phyloP scores from a whole-genome alignment of 2,329 filamentous ascomycete genomes.

The Clarireedia hainanense region DNA sequence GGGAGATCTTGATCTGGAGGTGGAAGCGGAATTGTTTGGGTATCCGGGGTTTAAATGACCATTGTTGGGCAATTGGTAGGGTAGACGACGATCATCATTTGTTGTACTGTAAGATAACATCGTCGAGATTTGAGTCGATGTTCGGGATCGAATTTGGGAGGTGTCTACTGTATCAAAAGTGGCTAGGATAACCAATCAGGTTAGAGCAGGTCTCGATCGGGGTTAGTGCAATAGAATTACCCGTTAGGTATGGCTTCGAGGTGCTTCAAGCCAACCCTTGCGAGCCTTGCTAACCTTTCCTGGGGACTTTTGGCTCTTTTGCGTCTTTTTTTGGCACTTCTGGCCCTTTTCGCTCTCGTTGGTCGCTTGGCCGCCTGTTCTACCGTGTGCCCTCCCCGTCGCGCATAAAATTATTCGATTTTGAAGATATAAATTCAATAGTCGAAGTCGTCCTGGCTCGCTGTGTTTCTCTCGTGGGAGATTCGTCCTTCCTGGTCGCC shows the following conservation, averaged over 20 bases:
- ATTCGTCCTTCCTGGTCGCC: too few species aligned
- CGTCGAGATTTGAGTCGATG: constrained; percentile 4
- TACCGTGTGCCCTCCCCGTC: too few species aligned
- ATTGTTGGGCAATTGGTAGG: not conserved
- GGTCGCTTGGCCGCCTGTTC: too few species aligned
- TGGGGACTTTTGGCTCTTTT: not conserved
- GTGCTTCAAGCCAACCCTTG: not conserved
- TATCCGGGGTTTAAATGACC: not conserved
- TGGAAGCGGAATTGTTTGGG: not conserved
- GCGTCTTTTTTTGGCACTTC: not conserved
- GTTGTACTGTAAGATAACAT: constrained; percentile 11
- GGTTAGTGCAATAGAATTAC: not conserved
- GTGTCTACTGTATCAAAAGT: constrained; percentile 6
- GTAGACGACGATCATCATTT: constrained; percentile 6
- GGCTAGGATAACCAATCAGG: constrained; percentile 2
- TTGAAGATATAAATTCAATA: too few species aligned
- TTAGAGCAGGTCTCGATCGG: not conserved
- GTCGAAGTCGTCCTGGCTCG: too few species aligned
- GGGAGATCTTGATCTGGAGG: constrained; percentile 2
- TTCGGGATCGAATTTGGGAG: constrained; percentile 2
- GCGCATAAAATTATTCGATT: too few species aligned
- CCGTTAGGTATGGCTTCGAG: not conserved
- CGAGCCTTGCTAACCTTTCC: not conserved
- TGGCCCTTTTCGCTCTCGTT: too few species aligned
- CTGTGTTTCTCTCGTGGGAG: too few species aligned